Conservation (phyloP, 352 stramenopile species). For the Phytophthora fragariaefolia region DNA sequence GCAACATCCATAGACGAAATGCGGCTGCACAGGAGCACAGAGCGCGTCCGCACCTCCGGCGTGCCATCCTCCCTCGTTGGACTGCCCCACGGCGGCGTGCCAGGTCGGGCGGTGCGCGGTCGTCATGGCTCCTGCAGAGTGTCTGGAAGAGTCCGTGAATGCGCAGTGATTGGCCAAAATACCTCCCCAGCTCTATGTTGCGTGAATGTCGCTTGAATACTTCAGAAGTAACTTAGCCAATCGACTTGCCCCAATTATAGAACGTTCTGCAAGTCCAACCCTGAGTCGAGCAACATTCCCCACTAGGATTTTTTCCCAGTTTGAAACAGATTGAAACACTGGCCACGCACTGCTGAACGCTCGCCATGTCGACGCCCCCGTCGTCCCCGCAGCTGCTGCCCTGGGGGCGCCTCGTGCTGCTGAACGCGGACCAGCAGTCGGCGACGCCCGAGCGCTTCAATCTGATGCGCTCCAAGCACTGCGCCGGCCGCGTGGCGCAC, state of each 20-base stretch:
- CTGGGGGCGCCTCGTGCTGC: constrained; percentile 68
- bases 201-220: too few species aligned
- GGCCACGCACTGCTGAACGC: neutral
- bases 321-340: constrained; percentile 25
- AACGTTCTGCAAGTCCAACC: constrained; percentile 9
- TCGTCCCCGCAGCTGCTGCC: constrained; percentile 26
- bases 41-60: constrained; percentile 53
- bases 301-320: too few species aligned
- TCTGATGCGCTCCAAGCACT: constrained; percentile 44
- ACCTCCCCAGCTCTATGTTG: too few species aligned
- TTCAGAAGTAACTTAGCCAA: too few species aligned
- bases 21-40: neutral
- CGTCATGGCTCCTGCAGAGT: constrained; percentile 54
- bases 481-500: constrained; percentile 50
- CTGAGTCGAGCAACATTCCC: neutral
- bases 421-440: constrained; percentile 31
- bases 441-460: constrained; percentile 52
- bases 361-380: constrained; percentile 2
- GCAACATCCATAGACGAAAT: neutral
- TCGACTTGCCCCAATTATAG: neutral
- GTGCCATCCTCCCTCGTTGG: constrained; percentile 89
- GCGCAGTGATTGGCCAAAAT: constrained; percentile 18
- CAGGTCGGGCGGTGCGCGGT: constrained; percentile 88
- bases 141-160: neutral
- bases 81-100: constrained; percentile 86